Percentiles rank a stretch among this genome's conserved stretches.
phyloP scores from a whole-genome alignment of 164 flowering plant species.

The Vitis rotundifolia region DNA sequence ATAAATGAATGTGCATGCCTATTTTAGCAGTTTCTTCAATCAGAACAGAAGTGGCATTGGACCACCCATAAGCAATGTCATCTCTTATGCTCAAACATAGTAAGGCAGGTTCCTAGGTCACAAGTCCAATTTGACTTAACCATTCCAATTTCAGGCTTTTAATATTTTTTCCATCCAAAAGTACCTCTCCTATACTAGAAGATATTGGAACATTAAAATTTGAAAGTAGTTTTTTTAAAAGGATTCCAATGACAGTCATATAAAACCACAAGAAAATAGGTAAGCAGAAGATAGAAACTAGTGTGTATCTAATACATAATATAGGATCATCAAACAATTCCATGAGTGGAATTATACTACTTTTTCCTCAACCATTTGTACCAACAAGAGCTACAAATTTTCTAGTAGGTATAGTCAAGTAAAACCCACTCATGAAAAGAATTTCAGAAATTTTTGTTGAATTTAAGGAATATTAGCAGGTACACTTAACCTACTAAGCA shows the following conservation, averaged over 20 bases:
- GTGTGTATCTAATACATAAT: constrained; percentile 51
- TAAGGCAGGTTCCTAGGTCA: constrained; percentile 97
- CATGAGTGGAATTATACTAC: constrained; percentile 98
- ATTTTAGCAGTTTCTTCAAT: constrained; percentile 98
- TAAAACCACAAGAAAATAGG: not conserved
- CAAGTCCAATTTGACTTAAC: constrained; percentile 92
- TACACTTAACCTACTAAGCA: constrained; percentile 77
- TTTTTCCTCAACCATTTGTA: constrained; percentile 95
- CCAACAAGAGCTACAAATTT: constrained; percentile 98
- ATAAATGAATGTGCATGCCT: constrained; percentile 95
- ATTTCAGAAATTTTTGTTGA: constrained; percentile 40
- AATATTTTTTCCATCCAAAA: constrained; percentile 93
- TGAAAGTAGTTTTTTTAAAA: not conserved
- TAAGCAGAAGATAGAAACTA: too few relatives aligned
- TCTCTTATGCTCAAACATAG: constrained; percentile 91
- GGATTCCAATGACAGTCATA: not conserved
- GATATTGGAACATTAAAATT: constrained; percentile 8
- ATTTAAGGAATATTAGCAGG: too few relatives aligned
- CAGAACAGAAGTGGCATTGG: constrained; percentile 68
- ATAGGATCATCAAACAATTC: constrained; percentile 98
- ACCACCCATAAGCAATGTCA: constrained; percentile 92
- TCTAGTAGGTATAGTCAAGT: constrained; percentile 87
- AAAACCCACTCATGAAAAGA: constrained; percentile 94
- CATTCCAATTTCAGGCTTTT: constrained; percentile 86
- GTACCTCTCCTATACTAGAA: constrained; percentile 84